phyloP scores from a whole-genome alignment of 192 early-diverging fungal genomes.

The Coemansia sp. region DNA sequence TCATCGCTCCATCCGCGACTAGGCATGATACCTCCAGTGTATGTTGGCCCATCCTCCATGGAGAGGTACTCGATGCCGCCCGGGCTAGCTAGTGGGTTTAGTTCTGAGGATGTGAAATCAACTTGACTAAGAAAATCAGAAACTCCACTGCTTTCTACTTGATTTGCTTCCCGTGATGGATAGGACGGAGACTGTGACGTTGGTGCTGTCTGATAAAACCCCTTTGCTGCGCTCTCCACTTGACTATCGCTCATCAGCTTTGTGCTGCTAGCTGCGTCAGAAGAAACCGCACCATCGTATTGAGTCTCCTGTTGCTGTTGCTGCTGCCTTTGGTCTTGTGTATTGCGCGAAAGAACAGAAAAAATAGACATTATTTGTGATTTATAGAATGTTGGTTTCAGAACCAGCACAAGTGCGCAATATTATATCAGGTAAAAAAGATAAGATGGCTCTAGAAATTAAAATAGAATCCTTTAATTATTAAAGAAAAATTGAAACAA shows the following conservation, averaged over 20 bases:
- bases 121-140: constrained; percentile 52
- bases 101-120: constrained; percentile 39
- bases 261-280: constrained; percentile 17
- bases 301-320: constrained; percentile 34
- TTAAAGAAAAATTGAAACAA: background rate
- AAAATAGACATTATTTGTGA: constrained; percentile 48
- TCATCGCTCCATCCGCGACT: constrained; percentile 79
- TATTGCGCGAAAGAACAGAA: constrained; percentile 45
- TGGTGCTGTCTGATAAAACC: constrained; percentile 29
- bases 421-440: background rate
- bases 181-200: constrained; percentile 4
- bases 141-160: constrained; percentile 44
- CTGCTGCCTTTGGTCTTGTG: constrained; percentile 14
- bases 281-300: constrained; percentile 3
- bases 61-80: constrained; percentile 53
- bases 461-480: background rate
- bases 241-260: constrained; percentile 18
- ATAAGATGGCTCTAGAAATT: background rate
- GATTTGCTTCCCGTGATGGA: constrained; percentile 20
- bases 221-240: constrained; percentile 12
- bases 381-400: background rate
- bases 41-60: constrained; percentile 48
- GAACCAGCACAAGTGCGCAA: constrained; percentile 5
- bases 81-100: constrained; percentile 34
- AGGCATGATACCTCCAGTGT: constrained; percentile 59